phyloP scores from a whole-genome alignment of 352 stramenopile species.

The Globisporangium sylvaticum region DNA sequence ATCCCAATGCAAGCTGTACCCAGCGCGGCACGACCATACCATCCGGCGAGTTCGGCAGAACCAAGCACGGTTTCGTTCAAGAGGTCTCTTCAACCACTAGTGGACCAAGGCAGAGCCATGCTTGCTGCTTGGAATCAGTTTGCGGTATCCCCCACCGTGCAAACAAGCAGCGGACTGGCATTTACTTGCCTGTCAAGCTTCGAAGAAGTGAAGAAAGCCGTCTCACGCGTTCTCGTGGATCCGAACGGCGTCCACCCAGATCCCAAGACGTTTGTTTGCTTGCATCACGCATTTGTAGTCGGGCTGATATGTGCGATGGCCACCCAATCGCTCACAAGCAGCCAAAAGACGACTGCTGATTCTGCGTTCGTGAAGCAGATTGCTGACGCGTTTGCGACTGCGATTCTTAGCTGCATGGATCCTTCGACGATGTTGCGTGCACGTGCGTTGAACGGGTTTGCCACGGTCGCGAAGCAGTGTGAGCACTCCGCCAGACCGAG shows the following conservation, averaged over 20 bases:
- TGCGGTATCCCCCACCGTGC: constrained; percentile 36
- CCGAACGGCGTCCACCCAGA: constrained; percentile 39
- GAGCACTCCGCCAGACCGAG: constrained; percentile 34
- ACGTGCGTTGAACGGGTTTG: constrained; percentile 54
- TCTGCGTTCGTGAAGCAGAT: constrained; percentile 64
- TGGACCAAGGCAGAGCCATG: constrained; percentile 65
- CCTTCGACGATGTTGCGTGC: constrained; percentile 50
- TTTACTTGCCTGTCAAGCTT: constrained; percentile 70
- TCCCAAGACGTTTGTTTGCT: constrained; percentile 63
- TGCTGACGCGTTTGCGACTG: constrained; percentile 66
- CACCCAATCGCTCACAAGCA: constrained; percentile 69
- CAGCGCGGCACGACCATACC: not conserved
- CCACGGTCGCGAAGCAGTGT: constrained; percentile 44
- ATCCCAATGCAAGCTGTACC: not conserved
- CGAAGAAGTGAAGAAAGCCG: constrained; percentile 74
- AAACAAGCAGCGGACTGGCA: constrained; percentile 54
- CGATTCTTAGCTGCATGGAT: constrained; percentile 76
- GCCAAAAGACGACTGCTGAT: constrained; percentile 49
- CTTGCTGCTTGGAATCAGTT: constrained; percentile 78
- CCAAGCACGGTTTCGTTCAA: constrained; percentile 33
- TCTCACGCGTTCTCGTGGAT: constrained; percentile 58
- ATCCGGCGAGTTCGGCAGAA: constrained; percentile 1
- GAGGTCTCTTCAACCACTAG: constrained; percentile 52
- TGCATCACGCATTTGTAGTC: constrained; percentile 79
- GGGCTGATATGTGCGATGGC: constrained; percentile 76